Base-by-base conservation (phyloP, 106 monocot genomes). In the Posidonia australis region DNA sequence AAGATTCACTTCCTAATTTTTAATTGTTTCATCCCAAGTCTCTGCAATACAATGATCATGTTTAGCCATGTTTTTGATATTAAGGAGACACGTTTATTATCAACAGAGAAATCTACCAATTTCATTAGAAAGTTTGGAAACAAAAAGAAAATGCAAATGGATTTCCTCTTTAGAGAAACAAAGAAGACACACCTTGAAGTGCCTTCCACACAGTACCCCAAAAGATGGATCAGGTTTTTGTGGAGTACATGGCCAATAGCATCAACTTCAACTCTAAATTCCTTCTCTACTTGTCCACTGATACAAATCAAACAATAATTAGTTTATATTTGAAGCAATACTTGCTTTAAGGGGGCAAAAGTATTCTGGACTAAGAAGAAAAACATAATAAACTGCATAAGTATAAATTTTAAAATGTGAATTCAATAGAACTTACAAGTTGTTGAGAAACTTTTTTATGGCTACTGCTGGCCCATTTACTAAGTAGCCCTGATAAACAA, bases 181-280 rank as follows among this genome's bases (percentile, higher is more conserved):
- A 10, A 32, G 43, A 44, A 1, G 1, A 4, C 1, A 22, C 46
- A 81, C 80, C 80, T 76, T 65, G 76, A 68, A 29, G 76, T 81
- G 32, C 80, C 80, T 67, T 81, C 80, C 22, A 81, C 72, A 72
- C 80, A 81, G 31, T 81, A 81, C 28, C 80, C 80, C 10, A 81
- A 29, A 51, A 81, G 80, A 19, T 76, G 71, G 54, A 81, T 76
- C 41, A 81, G 60, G 52, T 81, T 76, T 68, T 81, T 81, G 26
- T 81, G 80, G 13, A 76, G 80, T 26, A 72, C 80, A 81, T 76
- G 80, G 22, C 80, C 80, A 60, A 81, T 81, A n/a, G 80, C 80
- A 48, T 81, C 80, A 69, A 81, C 80, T 76, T 81, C 80, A 21
- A 81, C 80, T n/a, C n/a, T n/a, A n/a, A n/a, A n/a, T n/a, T n/a